phyloP scores from a whole-genome alignment of 73 alveolate species.

The Paramecium caudatum region DNA sequence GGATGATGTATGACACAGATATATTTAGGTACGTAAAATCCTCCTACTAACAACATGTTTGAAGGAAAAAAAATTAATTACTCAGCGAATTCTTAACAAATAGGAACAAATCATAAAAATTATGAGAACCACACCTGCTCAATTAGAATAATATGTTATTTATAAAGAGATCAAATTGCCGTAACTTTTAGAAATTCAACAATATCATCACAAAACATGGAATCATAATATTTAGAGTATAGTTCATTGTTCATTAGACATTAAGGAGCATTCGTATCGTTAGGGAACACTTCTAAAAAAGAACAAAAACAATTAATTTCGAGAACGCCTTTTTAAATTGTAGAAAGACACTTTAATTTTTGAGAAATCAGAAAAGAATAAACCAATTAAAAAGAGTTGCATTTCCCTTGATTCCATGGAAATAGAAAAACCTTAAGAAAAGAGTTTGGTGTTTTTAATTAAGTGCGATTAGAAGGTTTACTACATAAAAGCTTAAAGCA shows the following conservation, averaged over 20 bases:
- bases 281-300: constrained; percentile 31
- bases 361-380: constrained; percentile 20
- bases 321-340: constrained; percentile 28
- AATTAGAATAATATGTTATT: not conserved
- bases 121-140: not conserved
- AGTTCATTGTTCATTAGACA: not conserved
- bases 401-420: constrained; percentile 31
- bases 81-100: not conserved
- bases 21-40: constrained; percentile 16
- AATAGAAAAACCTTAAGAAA: constrained; percentile 34
- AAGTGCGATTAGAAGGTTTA: constrained; percentile 1
- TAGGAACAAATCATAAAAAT: not conserved
- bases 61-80: constrained; percentile 24
- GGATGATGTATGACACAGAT: not conserved
- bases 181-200: not conserved
- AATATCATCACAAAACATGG: not conserved
- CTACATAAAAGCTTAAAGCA: constrained; percentile 12
- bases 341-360: constrained; percentile 8
- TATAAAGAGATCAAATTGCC: not conserved
- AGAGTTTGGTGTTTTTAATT: not conserved
- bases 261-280: constrained; percentile 3
- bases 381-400: not conserved
- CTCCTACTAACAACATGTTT: not conserved
- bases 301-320: not conserved
- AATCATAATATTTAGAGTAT: not conserved